Conservation (phyloP, 495 filamentous ascomycete species). For the Lasiosphaeris hirsuta region DNA sequence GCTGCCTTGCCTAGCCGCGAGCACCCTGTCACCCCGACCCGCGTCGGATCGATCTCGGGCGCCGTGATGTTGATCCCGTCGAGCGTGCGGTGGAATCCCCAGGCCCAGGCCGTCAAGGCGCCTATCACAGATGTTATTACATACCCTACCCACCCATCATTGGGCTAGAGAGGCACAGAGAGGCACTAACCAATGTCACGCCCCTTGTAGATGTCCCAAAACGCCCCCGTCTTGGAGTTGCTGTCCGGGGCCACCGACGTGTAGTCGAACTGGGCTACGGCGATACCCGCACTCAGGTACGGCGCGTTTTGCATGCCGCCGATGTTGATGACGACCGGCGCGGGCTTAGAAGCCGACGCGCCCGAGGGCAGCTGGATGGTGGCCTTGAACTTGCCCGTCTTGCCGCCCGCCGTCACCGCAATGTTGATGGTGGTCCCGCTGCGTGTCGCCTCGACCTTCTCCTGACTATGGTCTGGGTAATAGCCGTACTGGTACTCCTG, state of each 20-base stretch:
- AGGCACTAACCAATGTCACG: slow-evolving; percentile 44
- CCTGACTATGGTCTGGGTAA: slow-evolving; percentile 50
- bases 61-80: slow-evolving; percentile 49
- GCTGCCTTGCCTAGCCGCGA: slow-evolving; percentile 52
- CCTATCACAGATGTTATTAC: slow-evolving; percentile 26
- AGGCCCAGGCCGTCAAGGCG: slow-evolving; percentile 51
- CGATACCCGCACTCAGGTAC: slow-evolving; percentile 48
- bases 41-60: slow-evolving; percentile 45
- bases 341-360: slow-evolving; percentile 35
- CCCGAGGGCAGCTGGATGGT: slow-evolving; percentile 42
- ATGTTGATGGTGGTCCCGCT: slow-evolving; percentile 48
- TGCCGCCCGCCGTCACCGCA: slow-evolving; percentile 43
- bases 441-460: slow-evolving; percentile 50
- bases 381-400: slow-evolving; percentile 45
- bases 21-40: slow-evolving; percentile 51
- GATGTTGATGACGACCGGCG: slow-evolving; percentile 53
- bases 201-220: slow-evolving; percentile 52
- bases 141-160: neutral
- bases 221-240: slow-evolving; percentile 49
- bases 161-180: neutral
- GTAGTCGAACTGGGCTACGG: slow-evolving; percentile 52
- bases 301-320: slow-evolving; percentile 52
- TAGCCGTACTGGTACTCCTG: slow-evolving; percentile 56
- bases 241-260: slow-evolving; percentile 48
- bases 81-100: slow-evolving; percentile 52